Conservation (phyloP, 164 flowering plant species). For the Vitis vinifera region DNA sequence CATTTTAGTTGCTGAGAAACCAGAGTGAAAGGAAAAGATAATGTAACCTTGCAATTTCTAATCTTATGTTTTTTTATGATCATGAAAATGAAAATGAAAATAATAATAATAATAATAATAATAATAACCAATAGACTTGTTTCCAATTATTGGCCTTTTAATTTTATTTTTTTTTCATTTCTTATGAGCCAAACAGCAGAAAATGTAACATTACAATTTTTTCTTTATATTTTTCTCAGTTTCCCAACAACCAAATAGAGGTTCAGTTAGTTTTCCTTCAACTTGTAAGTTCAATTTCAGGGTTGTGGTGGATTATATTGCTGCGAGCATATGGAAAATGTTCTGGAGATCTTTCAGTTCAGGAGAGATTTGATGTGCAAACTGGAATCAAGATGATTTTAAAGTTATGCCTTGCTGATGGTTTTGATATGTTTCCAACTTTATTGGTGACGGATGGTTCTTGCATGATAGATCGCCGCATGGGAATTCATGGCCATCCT, state of each 20-base stretch:
- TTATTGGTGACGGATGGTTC: conserved; percentile 84
- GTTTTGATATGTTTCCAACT: conserved; percentile 91
- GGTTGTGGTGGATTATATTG: conserved; percentile 86
- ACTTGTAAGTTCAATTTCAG: conserved; percentile 28
- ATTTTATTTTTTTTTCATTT: too few species aligned
- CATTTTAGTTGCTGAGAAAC: too few species aligned
- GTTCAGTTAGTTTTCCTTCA: background rate
- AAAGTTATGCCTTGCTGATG: conserved; percentile 81
- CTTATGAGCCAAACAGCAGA: too few species aligned
- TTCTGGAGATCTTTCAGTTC: conserved; percentile 70
- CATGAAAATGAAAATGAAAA: too few species aligned
- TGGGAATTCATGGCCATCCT: conserved; percentile 93
- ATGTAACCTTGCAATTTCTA: too few species aligned
- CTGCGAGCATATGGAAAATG: conserved; percentile 83
- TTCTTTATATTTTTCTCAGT: too few species aligned
- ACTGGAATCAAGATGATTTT: conserved; percentile 85
- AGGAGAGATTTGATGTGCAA: conserved; percentile 81
- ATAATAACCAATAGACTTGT: too few species aligned
- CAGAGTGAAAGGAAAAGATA: too few species aligned
- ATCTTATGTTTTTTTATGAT: too few species aligned
- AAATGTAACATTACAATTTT: background rate
- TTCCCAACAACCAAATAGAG: too few species aligned
- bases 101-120: too few species aligned
- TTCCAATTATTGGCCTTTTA: too few species aligned
- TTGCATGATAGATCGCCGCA: conserved; percentile 88